These are phyloP conservation scores for Scutellaria galericulata DNA, from an alignment of 257 asterid genomes.

Conservation along the genomic window DNA sequence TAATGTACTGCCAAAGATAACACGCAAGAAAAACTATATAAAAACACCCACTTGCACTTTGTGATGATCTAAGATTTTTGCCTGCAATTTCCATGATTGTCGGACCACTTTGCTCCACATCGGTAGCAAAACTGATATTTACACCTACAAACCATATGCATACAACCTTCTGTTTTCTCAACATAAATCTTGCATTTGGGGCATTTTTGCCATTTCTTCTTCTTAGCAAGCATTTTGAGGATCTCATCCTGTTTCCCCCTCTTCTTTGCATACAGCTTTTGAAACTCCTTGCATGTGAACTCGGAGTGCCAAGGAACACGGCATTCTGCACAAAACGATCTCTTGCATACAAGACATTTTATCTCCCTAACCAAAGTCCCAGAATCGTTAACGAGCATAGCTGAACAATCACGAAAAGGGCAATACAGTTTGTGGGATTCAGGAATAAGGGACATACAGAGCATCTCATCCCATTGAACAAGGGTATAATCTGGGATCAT, in stretches of 20 bases:
- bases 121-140: constrained; percentile 60
- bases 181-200: constrained; percentile 72
- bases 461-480: constrained; percentile 59
- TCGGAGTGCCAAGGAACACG: constrained; percentile 77
- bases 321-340: constrained; percentile 65
- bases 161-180: constrained; percentile 63
- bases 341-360: constrained; percentile 55
- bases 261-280: constrained; percentile 45
- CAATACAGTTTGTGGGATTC: constrained; percentile 68
- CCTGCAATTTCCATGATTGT: constrained; percentile 44
- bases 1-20: no score
- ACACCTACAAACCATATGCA: constrained; percentile 75
- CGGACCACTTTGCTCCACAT: constrained; percentile 63
- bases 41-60: no score
- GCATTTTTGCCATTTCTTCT: constrained; percentile 76
- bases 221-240: constrained; percentile 64
- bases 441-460: constrained; percentile 57
- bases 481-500: constrained; percentile 55
- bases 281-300: constrained; percentile 67
- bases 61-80: constrained; percentile 15
- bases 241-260: constrained; percentile 47
- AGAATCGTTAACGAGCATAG: constrained; percentile 60
- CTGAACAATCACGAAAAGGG: constrained; percentile 68
- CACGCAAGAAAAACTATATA: no score
- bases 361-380: constrained; percentile 27